These are phyloP conservation scores for Kalaharituber pfeilii DNA, from an alignment of 2,329 filamentous ascomycete species.

Conservation along the genomic window DNA sequence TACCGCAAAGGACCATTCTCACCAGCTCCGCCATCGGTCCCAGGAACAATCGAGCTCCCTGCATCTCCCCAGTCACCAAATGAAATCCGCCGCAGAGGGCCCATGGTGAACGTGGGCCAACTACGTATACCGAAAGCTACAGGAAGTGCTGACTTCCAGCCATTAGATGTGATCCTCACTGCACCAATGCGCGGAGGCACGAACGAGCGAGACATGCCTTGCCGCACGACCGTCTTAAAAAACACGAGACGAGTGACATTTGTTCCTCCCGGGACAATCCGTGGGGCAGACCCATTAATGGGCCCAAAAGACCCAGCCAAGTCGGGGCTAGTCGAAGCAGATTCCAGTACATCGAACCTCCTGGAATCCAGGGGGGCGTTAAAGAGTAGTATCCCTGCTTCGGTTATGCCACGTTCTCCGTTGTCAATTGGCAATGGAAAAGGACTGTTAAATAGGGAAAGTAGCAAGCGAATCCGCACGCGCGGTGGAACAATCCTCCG, in stretches of 20 bases:
- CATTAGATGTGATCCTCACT: background rate
- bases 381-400: background rate
- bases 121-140: background rate
- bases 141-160: background rate
- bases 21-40: background rate
- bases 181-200: background rate
- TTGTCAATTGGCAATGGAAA: background rate
- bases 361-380: no score
- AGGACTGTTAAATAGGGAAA: background rate
- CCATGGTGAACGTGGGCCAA: background rate
- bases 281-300: no score
- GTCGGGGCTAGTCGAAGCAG: background rate
- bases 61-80: background rate
- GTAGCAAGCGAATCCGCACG: background rate
- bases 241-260: background rate
- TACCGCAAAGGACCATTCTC: background rate
- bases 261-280: background rate
- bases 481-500: background rate
- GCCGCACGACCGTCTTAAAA: background rate
- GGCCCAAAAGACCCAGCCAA: background rate
- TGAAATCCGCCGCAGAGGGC: background rate
- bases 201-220: background rate
- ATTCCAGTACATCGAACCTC: background rate
- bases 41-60: background rate
- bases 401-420: background rate